Conservation (phyloP, 495 filamentous ascomycete species). For the Aspergillus biplanus region DNA sequence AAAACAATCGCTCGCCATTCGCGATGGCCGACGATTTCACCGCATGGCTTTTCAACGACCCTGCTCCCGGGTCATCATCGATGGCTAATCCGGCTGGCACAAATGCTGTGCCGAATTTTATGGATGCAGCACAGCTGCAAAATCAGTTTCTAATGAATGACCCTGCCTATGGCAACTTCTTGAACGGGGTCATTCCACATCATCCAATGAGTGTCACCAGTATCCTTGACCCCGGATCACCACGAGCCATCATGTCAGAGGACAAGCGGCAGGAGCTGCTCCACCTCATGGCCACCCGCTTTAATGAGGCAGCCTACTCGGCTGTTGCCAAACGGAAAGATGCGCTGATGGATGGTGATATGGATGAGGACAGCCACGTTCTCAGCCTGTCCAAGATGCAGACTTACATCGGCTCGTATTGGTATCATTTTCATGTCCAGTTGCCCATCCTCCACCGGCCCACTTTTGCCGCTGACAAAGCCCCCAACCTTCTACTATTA, state of each 20-base stretch:
- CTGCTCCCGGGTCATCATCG: slow-evolving; percentile 36
- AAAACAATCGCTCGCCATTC: slow-evolving; percentile 85
- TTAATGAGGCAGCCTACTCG: slow-evolving; percentile 79
- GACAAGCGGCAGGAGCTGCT: slow-evolving; percentile 83
- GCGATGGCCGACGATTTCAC: slow-evolving; percentile 92
- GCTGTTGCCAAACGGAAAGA: slow-evolving; percentile 76
- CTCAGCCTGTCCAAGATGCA: slow-evolving; percentile 94
- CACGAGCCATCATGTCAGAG: slow-evolving; percentile 81
- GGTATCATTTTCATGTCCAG: slow-evolving; percentile 93
- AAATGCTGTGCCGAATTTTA: slow-evolving; percentile 51
- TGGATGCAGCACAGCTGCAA: slow-evolving; percentile 48
- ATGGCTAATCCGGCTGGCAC: slow-evolving; percentile 32
- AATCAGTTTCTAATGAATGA: slow-evolving; percentile 49
- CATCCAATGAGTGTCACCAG: slow-evolving; percentile 91
- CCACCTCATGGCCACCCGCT: slow-evolving; percentile 81
- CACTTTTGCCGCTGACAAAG: slow-evolving; percentile 86
- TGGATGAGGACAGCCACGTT: slow-evolving; percentile 72
- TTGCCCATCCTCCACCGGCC: slow-evolving; percentile 93
- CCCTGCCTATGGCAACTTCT: slow-evolving; percentile 40
- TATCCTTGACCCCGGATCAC: slow-evolving; percentile 79
- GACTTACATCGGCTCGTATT: slow-evolving; percentile 89
- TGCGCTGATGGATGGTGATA: slow-evolving; percentile 75
- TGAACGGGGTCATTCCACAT: slow-evolving; percentile 48
- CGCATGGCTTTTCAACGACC: slow-evolving; percentile 84
- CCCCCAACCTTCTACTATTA: slow-evolving; percentile 82